A percentile compares a stretch with the other conserved stretches of the same genome.
phyloP scores from a whole-genome alignment of 441 rosid genomes.

The Euphorbia corollata region DNA sequence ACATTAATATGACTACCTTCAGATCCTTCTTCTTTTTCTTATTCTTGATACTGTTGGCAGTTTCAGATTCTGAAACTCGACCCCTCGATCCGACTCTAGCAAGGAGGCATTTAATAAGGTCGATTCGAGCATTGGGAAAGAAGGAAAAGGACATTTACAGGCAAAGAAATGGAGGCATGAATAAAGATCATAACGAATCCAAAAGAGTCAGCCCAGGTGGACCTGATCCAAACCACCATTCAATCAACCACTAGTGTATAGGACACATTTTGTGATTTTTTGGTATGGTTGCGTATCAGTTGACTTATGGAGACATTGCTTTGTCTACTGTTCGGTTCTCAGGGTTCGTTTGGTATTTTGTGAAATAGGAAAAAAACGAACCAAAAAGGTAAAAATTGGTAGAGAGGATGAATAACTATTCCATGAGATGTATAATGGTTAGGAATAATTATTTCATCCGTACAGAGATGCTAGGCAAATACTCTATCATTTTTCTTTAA shows the following conservation, averaged over 20 bases:
- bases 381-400: too few species aligned
- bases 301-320: not conserved
- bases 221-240: slow-evolving; percentile 42
- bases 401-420: too few species aligned
- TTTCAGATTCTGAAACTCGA: slow-evolving; percentile 24
- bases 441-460: too few species aligned
- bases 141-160: slow-evolving; percentile 12
- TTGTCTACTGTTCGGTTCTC: too few species aligned
- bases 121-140: slow-evolving; percentile 18
- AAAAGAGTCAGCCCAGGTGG: slow-evolving; percentile 40
- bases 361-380: too few species aligned
- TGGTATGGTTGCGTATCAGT: not conserved
- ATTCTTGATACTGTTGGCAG: slow-evolving; percentile 22
- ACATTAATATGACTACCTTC: slow-evolving; percentile 25
- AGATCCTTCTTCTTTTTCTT: slow-evolving; percentile 16
- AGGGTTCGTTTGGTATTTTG: too few species aligned
- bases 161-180: slow-evolving; percentile 10
- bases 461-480: too few species aligned
- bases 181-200: slow-evolving; percentile 8
- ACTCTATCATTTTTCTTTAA: too few species aligned
- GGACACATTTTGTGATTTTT: not conserved
- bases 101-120: slow-evolving; percentile 20
- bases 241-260: slow-evolving; percentile 13
- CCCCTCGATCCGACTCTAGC: slow-evolving; percentile 15
- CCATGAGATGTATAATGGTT: too few species aligned